Evolutionary conservation across 1,284 basidiomycete genomes (phyloP), one percentile per base, ranked within the genome.

Genomic region (Cutaneotrichosporon sp.): DNA sequence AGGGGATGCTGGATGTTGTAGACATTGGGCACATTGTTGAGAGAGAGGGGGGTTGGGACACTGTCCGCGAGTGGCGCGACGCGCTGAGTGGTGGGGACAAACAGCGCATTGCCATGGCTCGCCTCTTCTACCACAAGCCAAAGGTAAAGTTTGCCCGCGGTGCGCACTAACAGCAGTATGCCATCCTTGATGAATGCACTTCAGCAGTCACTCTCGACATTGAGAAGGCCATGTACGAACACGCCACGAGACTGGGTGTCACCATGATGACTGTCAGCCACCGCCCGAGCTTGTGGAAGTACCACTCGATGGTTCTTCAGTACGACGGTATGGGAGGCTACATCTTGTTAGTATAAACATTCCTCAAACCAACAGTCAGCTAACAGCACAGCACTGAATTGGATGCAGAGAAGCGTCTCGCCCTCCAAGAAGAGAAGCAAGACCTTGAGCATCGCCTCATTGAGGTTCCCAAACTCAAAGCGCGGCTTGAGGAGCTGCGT

Each of bases 21-120:
- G 85, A 92, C 62, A 90, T 98, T 84, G 85, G 86, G 34, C 77
- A 80, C 66, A 84, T 97, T 55, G 88, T 97, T 12, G 88, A 90
- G 65, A 83, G 93, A n/a, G 94, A 97, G 74, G 94, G 94, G 12
- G 94, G 94, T 14, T 97, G 92, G 92, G 87, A 90, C 65, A 79
- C 81, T 1, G 81, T 83, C 30, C 81, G 86, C 51, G 94, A 97
- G 66, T 98, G 94, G 94, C 81, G 90, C 56, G 92, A 96, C 72
- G 84, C 89, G 1, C 77, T 98, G 33, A 90, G 87, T 62, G 93
- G 72, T 2, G 79, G 79, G 8, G 80, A 81, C 66, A 81, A 81
- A 68, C 80, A 81, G 69, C 66, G 94, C 73, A 88, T 98, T 58
- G 94, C 94, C 0, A 97, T 96, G 91, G 93, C 92, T 7, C 79